phyloP scores from a whole-genome alignment of 768 basidiomycete genomes.

The Russula sp. region DNA sequence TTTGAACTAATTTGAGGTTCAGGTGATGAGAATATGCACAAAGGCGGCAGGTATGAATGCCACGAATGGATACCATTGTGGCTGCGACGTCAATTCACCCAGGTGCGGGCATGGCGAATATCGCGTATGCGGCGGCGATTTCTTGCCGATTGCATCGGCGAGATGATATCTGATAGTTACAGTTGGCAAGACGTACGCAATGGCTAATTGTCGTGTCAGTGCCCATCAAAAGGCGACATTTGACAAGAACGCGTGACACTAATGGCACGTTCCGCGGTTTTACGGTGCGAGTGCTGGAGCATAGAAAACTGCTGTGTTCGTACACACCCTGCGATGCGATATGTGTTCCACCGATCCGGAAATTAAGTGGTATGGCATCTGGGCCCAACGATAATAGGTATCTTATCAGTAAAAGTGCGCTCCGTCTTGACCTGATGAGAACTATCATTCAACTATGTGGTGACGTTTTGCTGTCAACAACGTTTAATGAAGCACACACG shows the following conservation, averaged over 20 bases:
- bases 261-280: background rate
- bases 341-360: background rate
- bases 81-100: background rate
- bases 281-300: background rate
- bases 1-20: slow-evolving; percentile 3
- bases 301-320: background rate
- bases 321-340: background rate
- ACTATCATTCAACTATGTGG: background rate
- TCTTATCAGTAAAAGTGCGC: background rate
- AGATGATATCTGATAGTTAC: background rate
- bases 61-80: background rate
- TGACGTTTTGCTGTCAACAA: background rate
- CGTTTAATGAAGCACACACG: background rate
- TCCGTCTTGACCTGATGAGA: background rate
- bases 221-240: background rate
- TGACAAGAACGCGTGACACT: background rate
- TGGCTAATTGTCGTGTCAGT: background rate
- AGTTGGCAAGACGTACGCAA: background rate
- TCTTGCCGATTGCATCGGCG: background rate
- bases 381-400: background rate
- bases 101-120: background rate
- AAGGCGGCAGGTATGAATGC: background rate
- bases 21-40: background rate
- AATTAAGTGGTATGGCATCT: background rate
- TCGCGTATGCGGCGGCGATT: background rate